Evolutionary conservation across 176 grass and related monocot species (phyloP).

Genomic region (Triticum turgidum): DNA sequence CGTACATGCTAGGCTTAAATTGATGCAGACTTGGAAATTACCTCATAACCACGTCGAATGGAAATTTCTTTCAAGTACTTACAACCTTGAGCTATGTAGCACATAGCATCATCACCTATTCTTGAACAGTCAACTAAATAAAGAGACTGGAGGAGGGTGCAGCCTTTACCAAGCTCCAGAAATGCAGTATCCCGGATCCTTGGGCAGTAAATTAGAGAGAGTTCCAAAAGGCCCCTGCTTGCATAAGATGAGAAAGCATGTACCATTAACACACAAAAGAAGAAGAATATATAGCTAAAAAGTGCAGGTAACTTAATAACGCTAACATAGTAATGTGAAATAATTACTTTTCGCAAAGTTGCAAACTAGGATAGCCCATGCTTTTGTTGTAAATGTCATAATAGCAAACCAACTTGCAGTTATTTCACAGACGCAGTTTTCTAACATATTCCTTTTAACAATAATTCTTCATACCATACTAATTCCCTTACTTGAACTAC

Average conservation of each 20-base stretch:
- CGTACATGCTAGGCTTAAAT: background rate
- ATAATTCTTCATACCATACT: background rate
- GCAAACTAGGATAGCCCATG: background rate
- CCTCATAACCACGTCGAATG: slow-evolving; percentile 80
- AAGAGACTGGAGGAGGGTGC: slow-evolving; percentile 68
- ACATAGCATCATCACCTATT: slow-evolving; percentile 80
- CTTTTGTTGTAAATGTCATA: background rate
- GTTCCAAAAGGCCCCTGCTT: slow-evolving; percentile 74
- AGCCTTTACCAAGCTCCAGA: slow-evolving; percentile 82
- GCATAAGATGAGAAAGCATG: slow-evolving; percentile 21
- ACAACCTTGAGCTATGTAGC: slow-evolving; percentile 76
- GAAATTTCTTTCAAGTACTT: slow-evolving; percentile 76
- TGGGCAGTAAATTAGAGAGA: slow-evolving; percentile 78
- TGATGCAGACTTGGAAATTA: slow-evolving; percentile 33
- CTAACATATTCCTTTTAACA: background rate
- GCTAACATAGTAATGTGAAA: background rate
- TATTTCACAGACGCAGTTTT: background rate
- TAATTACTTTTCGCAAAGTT: background rate
- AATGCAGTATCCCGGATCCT: slow-evolving; percentile 81
- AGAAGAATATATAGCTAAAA: background rate
- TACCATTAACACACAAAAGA: background rate
- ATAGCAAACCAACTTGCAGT: background rate
- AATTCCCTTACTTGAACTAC: slow-evolving; percentile 19
- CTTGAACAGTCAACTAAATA: slow-evolving; percentile 70
- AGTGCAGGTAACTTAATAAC: background rate